Percentiles rank a stretch among this genome's conserved stretches.
Evolutionary conservation across 2,329 filamentous ascomycete species (phyloP).

Genomic region (Taxawa tesnikishii): DNA sequence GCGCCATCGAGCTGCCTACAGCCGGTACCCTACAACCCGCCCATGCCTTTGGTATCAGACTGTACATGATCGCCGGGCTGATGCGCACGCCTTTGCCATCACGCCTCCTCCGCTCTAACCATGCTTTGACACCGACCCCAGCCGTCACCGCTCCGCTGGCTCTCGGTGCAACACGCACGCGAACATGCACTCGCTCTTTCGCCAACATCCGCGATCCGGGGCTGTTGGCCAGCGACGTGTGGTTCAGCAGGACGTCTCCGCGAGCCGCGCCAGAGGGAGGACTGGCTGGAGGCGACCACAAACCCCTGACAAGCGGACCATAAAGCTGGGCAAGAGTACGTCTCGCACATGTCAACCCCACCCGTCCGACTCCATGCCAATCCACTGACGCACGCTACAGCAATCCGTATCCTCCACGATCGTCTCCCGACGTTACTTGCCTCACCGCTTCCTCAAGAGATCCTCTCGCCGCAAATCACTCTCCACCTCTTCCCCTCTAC

Average conservation of each 20-base stretch:
- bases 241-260: constrained; percentile 30
- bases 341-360: constrained; percentile 2
- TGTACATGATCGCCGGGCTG: constrained; percentile 28
- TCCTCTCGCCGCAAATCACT: constrained; percentile 49
- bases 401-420: constrained; percentile 48
- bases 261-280: constrained; percentile 7
- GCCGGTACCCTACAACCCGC: too few relatives aligned
- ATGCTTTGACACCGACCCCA: neutral
- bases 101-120: constrained; percentile 19
- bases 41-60: neutral
- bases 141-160: neutral
- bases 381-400: constrained; percentile 22
- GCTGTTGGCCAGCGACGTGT: constrained; percentile 22
- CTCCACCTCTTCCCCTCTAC: constrained; percentile 59
- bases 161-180: neutral
- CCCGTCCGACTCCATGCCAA: neutral
- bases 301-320: constrained; percentile 45
- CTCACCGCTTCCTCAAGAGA: constrained; percentile 48
- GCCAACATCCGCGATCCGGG: constrained; percentile 20
- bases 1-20: too few relatives aligned
- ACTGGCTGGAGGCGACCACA: constrained; percentile 14
- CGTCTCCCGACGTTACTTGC: constrained; percentile 49
- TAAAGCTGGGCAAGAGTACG: constrained; percentile 51
- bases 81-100: constrained; percentile 34
- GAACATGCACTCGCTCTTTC: constrained; percentile 8